A percentile compares a stretch with the other conserved stretches of the same genome.
These are phyloP conservation scores for Penicillium sp. DNA, from an alignment of 2,329 filamentous ascomycete species.

Conservation along the genomic window DNA sequence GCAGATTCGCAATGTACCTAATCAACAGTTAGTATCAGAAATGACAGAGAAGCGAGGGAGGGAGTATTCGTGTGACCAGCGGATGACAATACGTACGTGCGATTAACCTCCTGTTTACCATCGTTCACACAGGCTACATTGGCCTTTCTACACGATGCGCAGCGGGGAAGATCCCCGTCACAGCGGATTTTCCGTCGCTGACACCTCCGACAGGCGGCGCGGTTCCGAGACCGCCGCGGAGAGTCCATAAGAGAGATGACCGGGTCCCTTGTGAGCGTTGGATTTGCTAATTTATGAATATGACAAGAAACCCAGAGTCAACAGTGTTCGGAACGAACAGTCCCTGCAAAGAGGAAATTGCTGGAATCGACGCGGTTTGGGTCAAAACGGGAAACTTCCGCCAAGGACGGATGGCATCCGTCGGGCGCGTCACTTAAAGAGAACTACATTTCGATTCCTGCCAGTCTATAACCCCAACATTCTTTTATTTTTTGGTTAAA, in stretches of 20 bases:
- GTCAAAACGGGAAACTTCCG: conserved; percentile 2
- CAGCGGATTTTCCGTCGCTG: conserved; percentile 54
- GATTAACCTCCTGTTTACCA: conserved; percentile 45
- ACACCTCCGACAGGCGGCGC: conserved; percentile 39
- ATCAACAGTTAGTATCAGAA: not conserved
- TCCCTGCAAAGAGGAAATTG: not conserved
- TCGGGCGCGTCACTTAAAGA: not conserved
- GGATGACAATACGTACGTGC: conserved; percentile 32
- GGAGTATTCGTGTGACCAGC: not conserved
- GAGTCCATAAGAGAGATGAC: conserved; percentile 22
- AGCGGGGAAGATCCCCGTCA: conserved; percentile 45
- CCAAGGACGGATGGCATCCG: conserved; percentile 1
- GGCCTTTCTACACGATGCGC: conserved; percentile 47
- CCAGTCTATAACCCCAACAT: not conserved
- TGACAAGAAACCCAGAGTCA: not conserved
- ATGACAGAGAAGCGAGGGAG: not conserved
- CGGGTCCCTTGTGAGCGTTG: too few relatives aligned
- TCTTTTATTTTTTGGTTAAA: not conserved
- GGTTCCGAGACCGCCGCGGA: conserved; percentile 31
- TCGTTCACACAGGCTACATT: conserved; percentile 46
- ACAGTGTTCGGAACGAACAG: not conserved
- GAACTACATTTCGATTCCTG: not conserved
- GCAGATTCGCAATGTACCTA: conserved; percentile 41
- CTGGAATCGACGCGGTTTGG: not conserved
- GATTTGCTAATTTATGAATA: not conserved